Evolutionary conservation across 2,329 filamentous ascomycete genomes (phyloP), one percentile per base, ranked within the genome.

Genomic region (Pyrenochaeta sp.): DNA sequence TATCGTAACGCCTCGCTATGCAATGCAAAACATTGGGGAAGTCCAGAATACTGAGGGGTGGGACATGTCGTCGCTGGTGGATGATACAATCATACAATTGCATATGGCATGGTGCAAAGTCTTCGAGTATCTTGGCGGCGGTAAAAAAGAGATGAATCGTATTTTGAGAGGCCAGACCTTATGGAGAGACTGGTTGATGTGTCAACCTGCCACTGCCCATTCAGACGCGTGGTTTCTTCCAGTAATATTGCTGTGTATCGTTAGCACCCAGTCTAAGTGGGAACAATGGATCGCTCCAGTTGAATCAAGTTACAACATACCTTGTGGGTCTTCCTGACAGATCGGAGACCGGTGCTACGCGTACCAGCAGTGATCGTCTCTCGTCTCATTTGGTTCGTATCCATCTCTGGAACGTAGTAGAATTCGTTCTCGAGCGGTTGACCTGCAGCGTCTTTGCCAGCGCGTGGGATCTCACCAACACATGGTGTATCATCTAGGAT

Each of bases 281-380:
- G 14, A 21, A 21, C 30, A 12, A 23, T 15, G 31, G 29, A 49
- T 46, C 12, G 18, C 20, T n/a, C n/a, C 20, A 9, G 44, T 20
- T 11, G 30, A 33, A 1, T n/a, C 14, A 14, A 21, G 4, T 14
- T 31, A 30, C 45, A 27, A 57, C 75, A 81, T 84, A 98, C 94
- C 91, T 98, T 98, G 78, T 99, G 95, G 73, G 95, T 91, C 79
- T 97, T 98, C 69, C 95, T 86, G 72, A 95, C 97, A 70, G 88
- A 89, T 63, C 95, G 85, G 68, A 99, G 79, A 66, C 92, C 95
- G 37, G 93, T 94, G 78, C 96, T 97, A 50, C 92, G 85, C 73
- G 97, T 81, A 47, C 91, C 91, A 63, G 93, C 88, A 1, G 93
- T 91, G 12, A 97, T 92, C 18, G 92, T 90, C 48, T 91, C 85